Conservation (phyloP, 805 yeast species). For the Candida peoriensis region DNA sequence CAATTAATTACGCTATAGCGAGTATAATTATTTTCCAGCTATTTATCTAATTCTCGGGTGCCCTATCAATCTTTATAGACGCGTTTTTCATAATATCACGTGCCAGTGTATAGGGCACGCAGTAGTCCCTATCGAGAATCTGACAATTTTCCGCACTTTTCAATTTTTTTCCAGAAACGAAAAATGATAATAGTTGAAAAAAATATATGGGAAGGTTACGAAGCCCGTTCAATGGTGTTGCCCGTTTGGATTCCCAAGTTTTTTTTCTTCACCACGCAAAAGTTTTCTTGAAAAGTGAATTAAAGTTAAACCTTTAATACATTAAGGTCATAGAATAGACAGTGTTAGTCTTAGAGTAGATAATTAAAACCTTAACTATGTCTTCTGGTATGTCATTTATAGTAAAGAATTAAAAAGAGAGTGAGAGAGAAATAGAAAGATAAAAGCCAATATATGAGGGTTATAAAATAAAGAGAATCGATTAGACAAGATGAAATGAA, state of each 20-base stretch:
- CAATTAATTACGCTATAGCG: too few species aligned
- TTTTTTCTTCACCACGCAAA: constrained; percentile 23
- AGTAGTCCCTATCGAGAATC: neutral
- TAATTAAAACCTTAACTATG: constrained; percentile 25
- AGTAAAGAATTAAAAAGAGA: neutral
- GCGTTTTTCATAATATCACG: too few species aligned
- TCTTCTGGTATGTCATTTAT: constrained; percentile 23
- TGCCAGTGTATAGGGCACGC: constrained; percentile 2
- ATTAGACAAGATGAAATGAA: too few species aligned
- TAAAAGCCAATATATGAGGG: too few species aligned
- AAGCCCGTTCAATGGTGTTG: constrained; percentile 5
- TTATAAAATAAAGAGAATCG: too few species aligned
- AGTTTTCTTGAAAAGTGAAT: constrained; percentile 23
- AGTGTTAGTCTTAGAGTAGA: too few species aligned
- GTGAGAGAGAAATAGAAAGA: too few species aligned
- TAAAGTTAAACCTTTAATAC: constrained; percentile 6
- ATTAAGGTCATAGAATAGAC: constrained; percentile 12
- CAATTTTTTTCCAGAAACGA: neutral
- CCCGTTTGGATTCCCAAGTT: constrained; percentile 2
- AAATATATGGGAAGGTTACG: constrained; percentile 7
- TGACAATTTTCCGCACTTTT: neutral
- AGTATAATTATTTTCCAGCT: too few species aligned
- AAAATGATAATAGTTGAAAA: too few species aligned
- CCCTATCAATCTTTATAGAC: too few species aligned
- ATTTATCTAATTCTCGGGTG: too few species aligned